phyloP scores from a whole-genome alignment of 1,284 basidiomycete species.

The Athelia sp. region DNA sequence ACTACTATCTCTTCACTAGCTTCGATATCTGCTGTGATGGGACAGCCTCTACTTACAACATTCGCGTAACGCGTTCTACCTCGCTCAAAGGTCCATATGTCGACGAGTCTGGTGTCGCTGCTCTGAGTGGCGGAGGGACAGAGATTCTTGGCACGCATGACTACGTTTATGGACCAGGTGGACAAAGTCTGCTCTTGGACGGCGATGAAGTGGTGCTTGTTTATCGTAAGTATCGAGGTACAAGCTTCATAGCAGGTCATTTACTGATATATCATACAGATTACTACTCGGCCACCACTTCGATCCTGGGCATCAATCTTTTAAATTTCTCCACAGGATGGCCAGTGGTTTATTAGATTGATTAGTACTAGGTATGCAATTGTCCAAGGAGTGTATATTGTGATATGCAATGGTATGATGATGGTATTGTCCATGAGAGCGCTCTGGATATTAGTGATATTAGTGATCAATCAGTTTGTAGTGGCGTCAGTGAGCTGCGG shows the following conservation, averaged over 20 bases:
- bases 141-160: constrained; percentile 45
- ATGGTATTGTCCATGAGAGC: too few species aligned
- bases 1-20: constrained; percentile 52
- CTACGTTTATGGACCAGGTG: constrained; percentile 44
- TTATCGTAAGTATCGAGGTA: constrained; percentile 29
- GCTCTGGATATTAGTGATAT: too few species aligned
- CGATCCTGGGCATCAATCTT: constrained; percentile 9
- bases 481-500: too few species aligned
- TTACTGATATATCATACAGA: constrained; percentile 36
- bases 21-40: constrained; percentile 56
- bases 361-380: too few species aligned
- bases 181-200: constrained; percentile 33
- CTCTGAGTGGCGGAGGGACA: constrained; percentile 49
- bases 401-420: too few species aligned
- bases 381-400: too few species aligned
- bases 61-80: constrained; percentile 45
- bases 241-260: too few species aligned
- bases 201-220: constrained; percentile 33
- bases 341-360: constrained; percentile 9
- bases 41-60: constrained; percentile 51
- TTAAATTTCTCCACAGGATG: constrained; percentile 13
- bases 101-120: constrained; percentile 40
- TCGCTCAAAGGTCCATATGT: constrained; percentile 28
- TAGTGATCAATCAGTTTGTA: too few species aligned
- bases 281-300: constrained; percentile 38